phyloP scores from a whole-genome alignment of 1,284 basidiomycete genomes.

The Vanrija humicola region DNA sequence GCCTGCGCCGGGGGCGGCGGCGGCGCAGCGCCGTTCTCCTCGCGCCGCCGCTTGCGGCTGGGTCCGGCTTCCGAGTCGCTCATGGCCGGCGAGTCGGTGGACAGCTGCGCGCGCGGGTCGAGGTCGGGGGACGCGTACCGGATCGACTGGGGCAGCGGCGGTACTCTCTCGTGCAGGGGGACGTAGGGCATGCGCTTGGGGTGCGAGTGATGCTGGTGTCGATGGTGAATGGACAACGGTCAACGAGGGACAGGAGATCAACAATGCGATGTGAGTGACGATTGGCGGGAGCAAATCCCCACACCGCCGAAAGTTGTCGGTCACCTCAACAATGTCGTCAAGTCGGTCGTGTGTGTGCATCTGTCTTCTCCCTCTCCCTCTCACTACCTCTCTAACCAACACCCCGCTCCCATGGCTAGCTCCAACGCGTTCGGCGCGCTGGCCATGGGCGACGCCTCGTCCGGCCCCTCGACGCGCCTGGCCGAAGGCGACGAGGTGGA shows the following conservation, averaged over 20 bases:
- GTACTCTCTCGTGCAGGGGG: constrained; percentile 32
- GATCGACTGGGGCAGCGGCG: constrained; percentile 11
- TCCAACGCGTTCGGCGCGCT: constrained; percentile 37
- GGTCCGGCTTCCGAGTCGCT: constrained; percentile 17
- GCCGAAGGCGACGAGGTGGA: constrained; percentile 43
- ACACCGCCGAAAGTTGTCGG: not conserved
- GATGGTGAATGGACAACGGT: no score
- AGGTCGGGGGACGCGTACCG: constrained; percentile 39
- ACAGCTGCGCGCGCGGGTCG: constrained; percentile 14
- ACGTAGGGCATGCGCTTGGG: constrained; percentile 24
- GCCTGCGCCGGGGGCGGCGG: not conserved
- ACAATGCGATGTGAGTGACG: not conserved
- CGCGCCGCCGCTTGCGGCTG: constrained; percentile 30
- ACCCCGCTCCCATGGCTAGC: constrained; percentile 19
- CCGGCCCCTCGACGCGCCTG: constrained; percentile 22
- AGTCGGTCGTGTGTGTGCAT: no score
- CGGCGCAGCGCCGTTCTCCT: constrained; percentile 3
- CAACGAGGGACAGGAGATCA: no score
- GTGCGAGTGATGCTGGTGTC: no score
- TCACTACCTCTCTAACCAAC: not conserved
- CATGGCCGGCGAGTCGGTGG: not conserved
- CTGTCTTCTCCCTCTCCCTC: not conserved
- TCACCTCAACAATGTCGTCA: not conserved
- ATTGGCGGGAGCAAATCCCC: not conserved
- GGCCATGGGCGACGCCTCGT: constrained; percentile 21